phyloP scores from a whole-genome alignment of 2,329 filamentous ascomycete genomes.

The Emergomyces pasteurianus region DNA sequence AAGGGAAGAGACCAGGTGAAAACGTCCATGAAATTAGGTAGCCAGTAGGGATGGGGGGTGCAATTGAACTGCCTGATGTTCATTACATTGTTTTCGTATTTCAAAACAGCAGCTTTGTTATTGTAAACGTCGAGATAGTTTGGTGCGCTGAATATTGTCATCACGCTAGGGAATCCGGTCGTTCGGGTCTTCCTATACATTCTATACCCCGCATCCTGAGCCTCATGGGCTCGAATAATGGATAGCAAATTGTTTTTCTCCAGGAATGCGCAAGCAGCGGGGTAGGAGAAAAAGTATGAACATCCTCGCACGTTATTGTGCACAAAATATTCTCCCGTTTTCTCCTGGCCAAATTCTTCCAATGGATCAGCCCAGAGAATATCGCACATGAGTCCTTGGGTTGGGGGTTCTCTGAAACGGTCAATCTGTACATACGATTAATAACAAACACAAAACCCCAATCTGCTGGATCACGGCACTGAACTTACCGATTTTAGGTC shows the following conservation, averaged over 20 bases:
- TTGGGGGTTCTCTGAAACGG: constrained; percentile 93
- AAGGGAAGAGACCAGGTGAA: constrained; percentile 99
- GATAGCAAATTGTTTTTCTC: constrained; percentile 98
- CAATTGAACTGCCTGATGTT: constrained; percentile 99
- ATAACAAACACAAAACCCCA: constrained; percentile 8
- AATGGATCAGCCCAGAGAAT: constrained; percentile 97
- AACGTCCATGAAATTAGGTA: constrained; percentile 99
- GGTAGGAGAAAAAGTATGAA: constrained; percentile 99
- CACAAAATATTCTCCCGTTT: constrained; percentile 92
- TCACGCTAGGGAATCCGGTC: constrained; percentile 95
- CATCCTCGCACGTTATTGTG: constrained; percentile 98
- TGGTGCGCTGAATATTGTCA: constrained; percentile 98
- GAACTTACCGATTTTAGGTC: constrained; percentile 70
- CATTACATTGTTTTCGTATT: constrained; percentile 99
- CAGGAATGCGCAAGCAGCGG: constrained; percentile 88
- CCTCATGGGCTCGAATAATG: constrained; percentile 93
- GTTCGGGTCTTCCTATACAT: constrained; percentile 99
- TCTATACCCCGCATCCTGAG: constrained; percentile 93
- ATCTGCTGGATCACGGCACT: not conserved
- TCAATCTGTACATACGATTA: constrained; percentile 55
- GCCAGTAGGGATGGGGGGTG: constrained; percentile 97
- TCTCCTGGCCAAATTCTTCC: constrained; percentile 97
- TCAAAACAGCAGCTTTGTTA: constrained; percentile 97
- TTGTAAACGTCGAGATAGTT: constrained; percentile 99
- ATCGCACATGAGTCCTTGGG: constrained; percentile 96